These are phyloP conservation scores for Cercospora janseana DNA, from an alignment of 2,329 filamentous ascomycete genomes.

Conservation along the genomic window DNA sequence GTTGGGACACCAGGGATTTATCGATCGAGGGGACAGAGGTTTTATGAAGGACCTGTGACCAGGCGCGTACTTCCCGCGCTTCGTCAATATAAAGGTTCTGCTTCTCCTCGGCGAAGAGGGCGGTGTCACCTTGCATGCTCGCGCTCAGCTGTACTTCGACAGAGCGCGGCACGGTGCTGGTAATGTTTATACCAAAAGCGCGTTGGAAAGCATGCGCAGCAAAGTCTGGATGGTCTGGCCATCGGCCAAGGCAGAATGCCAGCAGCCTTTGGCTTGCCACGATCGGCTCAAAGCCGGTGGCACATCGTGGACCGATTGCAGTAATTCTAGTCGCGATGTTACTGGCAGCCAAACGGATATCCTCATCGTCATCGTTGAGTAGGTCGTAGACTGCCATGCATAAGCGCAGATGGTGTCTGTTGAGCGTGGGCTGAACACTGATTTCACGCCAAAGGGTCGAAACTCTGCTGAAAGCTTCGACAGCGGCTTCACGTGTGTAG, in stretches of 20 bases:
- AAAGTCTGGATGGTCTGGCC: slow-evolving; percentile 16
- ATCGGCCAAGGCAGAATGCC: slow-evolving; percentile 33
- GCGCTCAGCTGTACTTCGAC: slow-evolving; percentile 21
- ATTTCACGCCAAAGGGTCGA: slow-evolving; percentile 22
- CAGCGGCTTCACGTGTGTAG: slow-evolving; percentile 34
- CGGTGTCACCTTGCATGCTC: slow-evolving; percentile 52
- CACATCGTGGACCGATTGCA: slow-evolving; percentile 17
- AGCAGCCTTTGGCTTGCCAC: slow-evolving; percentile 47
- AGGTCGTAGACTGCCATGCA: slow-evolving; percentile 70
- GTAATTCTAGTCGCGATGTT: slow-evolving; percentile 51
- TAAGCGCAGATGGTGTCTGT: slow-evolving; percentile 49
- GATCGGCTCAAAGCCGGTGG: slow-evolving; percentile 46
- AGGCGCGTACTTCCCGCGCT: slow-evolving; percentile 68
- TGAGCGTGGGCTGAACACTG: slow-evolving; percentile 1
- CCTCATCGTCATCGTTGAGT: slow-evolving; percentile 88
- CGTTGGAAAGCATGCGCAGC: slow-evolving; percentile 22
- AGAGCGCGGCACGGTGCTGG: background rate
- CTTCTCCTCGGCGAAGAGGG: slow-evolving; percentile 83
- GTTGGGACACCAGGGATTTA: slow-evolving; percentile 20
- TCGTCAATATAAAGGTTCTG: slow-evolving; percentile 93
- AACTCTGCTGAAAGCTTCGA: slow-evolving; percentile 26
- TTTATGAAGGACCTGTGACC: slow-evolving; percentile 55
- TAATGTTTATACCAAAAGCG: slow-evolving; percentile 22
- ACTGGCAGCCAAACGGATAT: slow-evolving; percentile 69
- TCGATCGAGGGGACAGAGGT: slow-evolving; percentile 33